Conservation (phyloP, 768 basidiomycete species). For the Piloderma croceum region DNA sequence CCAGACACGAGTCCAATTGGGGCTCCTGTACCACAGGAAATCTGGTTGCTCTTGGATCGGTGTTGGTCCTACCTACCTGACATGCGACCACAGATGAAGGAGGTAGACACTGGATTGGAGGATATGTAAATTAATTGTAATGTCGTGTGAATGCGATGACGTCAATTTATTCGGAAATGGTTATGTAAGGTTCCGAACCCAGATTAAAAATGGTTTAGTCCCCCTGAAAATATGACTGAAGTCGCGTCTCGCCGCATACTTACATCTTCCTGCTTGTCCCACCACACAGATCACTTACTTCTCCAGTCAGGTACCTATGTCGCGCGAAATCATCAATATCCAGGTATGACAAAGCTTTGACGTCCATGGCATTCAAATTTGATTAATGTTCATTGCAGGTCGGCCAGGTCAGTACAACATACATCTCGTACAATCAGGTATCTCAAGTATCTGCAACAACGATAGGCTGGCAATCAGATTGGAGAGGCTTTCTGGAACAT, state of each 20-base stretch:
- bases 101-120: too few relatives aligned
- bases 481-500: slow-evolving; percentile 88
- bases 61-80: slow-evolving; percentile 17
- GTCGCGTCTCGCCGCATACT: too few relatives aligned
- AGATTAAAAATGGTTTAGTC: too few relatives aligned
- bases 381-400: slow-evolving; percentile 35
- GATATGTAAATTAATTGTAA: too few relatives aligned
- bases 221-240: too few relatives aligned
- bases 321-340: slow-evolving; percentile 77
- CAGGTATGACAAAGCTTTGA: slow-evolving; percentile 41
- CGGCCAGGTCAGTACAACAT: slow-evolving; percentile 53
- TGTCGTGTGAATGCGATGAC: too few relatives aligned
- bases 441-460: slow-evolving; percentile 6
- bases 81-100: slow-evolving; percentile 12
- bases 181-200: too few relatives aligned
- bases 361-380: background rate
- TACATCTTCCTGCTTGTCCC: too few relatives aligned
- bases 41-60: slow-evolving; percentile 7
- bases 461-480: slow-evolving; percentile 67
- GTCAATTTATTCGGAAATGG: too few relatives aligned
- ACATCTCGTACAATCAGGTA: slow-evolving; percentile 6
- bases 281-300: too few relatives aligned
- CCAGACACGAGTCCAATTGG: slow-evolving; percentile 12
- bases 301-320: too few relatives aligned
- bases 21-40: background rate